Base-by-base conservation (phyloP, 2,329 filamentous ascomycete genomes). In the Nectriaceae sp. region DNA sequence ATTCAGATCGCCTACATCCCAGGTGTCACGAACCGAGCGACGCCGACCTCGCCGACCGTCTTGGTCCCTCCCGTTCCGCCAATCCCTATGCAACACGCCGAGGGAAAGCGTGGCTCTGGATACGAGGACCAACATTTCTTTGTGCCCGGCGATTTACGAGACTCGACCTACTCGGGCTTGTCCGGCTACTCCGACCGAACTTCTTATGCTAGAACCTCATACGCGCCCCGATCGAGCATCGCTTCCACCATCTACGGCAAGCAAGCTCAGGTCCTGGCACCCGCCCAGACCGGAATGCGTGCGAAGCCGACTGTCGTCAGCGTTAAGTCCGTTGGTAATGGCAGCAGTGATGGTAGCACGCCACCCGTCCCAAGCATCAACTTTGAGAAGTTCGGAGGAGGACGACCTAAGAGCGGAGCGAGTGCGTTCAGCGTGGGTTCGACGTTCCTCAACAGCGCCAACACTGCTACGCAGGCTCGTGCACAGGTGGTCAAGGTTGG, bases 1-100 rank as follows among this genome's bases (percentile, higher is more conserved):
- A 99, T 99, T 63, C 94, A 97, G 73, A 99, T 99, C 71, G 94
- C 94, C 47, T 99, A 97, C 70, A 97, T 99, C 57, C 94, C 94
- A 13, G 94, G 94, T 51, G 92, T 97, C 62, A 97, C 90, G 52
- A 97, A 97, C 73, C 84, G 93, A 58, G 91, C 92, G 11, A 85
- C 87, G 6, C 88, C 89, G 4, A 86, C 88, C n/a, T 93, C 90
- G 1, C 89, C 90, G 3, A 85, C 84, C 33, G 75, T 90, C 18
- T 80, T 93, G 42, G 88, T 95, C 4, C 91, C 92, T n/a, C 93
- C 93, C 0, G 92, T 99, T 4, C 94, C 94, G 36, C 91, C 93
- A 15, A 90, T 97, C 53, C 93, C 94, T 40, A 84, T 82, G 60
- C 76, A 81, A 33, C 76, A 84, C 46, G 82, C 85, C 11, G 64